phyloP scores from a whole-genome alignment of 805 yeast species.

The Blastobotrys chiropterorum region DNA sequence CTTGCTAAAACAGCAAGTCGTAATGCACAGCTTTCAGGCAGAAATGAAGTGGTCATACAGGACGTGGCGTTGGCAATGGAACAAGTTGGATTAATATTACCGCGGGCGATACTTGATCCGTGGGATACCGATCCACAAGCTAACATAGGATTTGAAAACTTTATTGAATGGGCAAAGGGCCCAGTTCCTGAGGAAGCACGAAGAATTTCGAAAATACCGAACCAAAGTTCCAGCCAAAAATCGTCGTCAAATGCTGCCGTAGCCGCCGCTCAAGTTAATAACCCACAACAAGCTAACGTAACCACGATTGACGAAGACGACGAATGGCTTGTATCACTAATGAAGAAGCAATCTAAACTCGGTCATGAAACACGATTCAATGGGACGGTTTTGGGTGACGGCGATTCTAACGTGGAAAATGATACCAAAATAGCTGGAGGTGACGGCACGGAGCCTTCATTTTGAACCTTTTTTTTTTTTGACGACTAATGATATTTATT shows the following conservation, averaged over 20 bases:
- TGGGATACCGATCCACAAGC: conserved; percentile 44
- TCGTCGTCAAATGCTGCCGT: conserved; percentile 4
- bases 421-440: conserved; percentile 19
- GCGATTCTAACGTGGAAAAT: not conserved
- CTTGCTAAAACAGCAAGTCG: conserved; percentile 45
- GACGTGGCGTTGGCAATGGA: conserved; percentile 71
- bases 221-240: not conserved
- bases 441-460: not conserved
- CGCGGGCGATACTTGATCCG: conserved; percentile 45
- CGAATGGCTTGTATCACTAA: conserved; percentile 31
- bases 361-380: conserved; percentile 30
- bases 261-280: conserved; percentile 2
- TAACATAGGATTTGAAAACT: conserved; percentile 42
- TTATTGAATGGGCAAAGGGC: conserved; percentile 53
- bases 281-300: conserved; percentile 2
- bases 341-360: conserved; percentile 29
- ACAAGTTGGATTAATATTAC: conserved; percentile 55
- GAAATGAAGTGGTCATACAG: conserved; percentile 45
- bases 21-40: conserved; percentile 43
- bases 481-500: not conserved
- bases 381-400: conserved; percentile 24
- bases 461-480: not conserved
- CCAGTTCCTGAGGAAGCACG: conserved; percentile 41
- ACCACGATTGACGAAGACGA: conserved; percentile 4
- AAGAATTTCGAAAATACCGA: conserved; percentile 16